phyloP scores from a whole-genome alignment of 1,284 basidiomycete species.

The Naganishia sp. region DNA sequence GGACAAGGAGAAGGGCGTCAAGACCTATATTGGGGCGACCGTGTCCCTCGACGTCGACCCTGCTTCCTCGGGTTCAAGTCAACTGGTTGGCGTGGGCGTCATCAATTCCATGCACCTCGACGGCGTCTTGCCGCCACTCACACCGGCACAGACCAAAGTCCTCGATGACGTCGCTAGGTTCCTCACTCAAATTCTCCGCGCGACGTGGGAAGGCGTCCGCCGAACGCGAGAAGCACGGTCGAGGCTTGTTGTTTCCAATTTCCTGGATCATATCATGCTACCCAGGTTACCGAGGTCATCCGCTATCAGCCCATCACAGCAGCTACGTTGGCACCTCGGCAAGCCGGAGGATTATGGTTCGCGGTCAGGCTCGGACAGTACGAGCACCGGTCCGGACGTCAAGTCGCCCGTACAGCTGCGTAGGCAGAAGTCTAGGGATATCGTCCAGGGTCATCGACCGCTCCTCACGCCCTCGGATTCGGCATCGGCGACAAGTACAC shows the following conservation, averaged over 20 bases:
- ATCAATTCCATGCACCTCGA: slow-evolving; percentile 36
- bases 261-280: slow-evolving; percentile 37
- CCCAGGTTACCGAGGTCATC: neutral
- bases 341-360: neutral
- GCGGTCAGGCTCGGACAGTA: neutral
- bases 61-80: slow-evolving; percentile 4
- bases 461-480: neutral
- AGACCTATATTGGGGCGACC: slow-evolving; percentile 11
- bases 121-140: slow-evolving; percentile 20
- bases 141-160: slow-evolving; percentile 33
- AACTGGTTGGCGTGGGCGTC: slow-evolving; percentile 33
- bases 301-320: neutral
- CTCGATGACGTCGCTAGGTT: slow-evolving; percentile 36
- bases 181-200: slow-evolving; percentile 40
- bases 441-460: neutral
- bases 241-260: slow-evolving; percentile 34
- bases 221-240: slow-evolving; percentile 14
- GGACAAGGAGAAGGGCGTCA: slow-evolving; percentile 9
- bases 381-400: neutral
- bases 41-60: slow-evolving; percentile 18
- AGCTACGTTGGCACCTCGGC: slow-evolving; percentile 2
- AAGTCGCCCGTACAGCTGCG: too few relatives aligned
- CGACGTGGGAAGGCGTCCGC: slow-evolving; percentile 40
- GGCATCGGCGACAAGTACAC: neutral
- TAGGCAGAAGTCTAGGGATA: neutral